Evolutionary conservation across 495 filamentous ascomycete genomes (phyloP).

Genomic region (Gamarada debralockiae): DNA sequence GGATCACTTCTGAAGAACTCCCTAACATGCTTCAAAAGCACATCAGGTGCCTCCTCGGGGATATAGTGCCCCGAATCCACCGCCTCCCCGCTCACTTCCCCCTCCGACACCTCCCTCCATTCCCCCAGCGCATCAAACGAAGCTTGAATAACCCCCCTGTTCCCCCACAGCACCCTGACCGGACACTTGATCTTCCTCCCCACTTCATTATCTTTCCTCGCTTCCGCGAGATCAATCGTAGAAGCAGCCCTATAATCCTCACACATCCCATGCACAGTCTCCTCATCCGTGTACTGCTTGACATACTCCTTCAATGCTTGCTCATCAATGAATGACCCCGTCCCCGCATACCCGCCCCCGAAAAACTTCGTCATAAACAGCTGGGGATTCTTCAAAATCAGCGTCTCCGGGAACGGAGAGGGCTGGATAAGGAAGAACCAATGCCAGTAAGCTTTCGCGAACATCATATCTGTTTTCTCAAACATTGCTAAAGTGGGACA

Average conservation of each 20-base stretch:
- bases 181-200: constrained; percentile 34
- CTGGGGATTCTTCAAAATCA: constrained; percentile 25
- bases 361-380: constrained; percentile 25
- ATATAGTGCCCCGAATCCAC: constrained; percentile 39
- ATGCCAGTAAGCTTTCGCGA: constrained; percentile 37
- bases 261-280: constrained; percentile 34
- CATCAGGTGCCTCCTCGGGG: constrained; percentile 36
- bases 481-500: constrained; percentile 37
- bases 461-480: constrained; percentile 22
- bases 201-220: constrained; percentile 25
- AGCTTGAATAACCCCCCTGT: constrained; percentile 31
- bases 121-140: constrained; percentile 32
- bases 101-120: constrained; percentile 31
- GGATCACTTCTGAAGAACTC: constrained; percentile 24
- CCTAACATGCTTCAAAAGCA: constrained; percentile 25
- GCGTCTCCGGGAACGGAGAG: constrained; percentile 31
- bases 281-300: constrained; percentile 23
- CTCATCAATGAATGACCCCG: constrained; percentile 12
- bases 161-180: constrained; percentile 33
- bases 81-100: constrained; percentile 25
- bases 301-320: constrained; percentile 27
- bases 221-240: constrained; percentile 33
- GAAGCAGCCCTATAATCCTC: constrained; percentile 40
- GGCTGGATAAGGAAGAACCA: constrained; percentile 42
- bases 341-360: constrained; percentile 12